Evolutionary conservation across 768 basidiomycete genomes (phyloP).

Genomic region (Leucocoprinus leucothites): DNA sequence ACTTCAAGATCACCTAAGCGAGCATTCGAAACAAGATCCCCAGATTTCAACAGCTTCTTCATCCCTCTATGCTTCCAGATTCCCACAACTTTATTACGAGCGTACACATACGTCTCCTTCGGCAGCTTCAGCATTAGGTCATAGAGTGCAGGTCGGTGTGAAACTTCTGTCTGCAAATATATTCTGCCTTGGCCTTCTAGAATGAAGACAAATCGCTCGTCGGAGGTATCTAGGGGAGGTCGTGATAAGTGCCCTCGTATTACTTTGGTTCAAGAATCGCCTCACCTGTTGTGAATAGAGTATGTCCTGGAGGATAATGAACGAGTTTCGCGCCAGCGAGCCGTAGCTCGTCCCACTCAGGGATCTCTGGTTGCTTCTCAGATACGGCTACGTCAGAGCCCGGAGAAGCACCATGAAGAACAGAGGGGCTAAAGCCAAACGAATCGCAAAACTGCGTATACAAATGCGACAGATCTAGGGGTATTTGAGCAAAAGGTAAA

Average conservation of each 20-base stretch:
- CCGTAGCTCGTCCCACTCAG: background rate
- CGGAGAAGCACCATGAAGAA: background rate
- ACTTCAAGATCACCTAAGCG: background rate
- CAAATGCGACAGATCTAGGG: background rate
- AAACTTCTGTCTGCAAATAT: background rate
- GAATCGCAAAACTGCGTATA: background rate
- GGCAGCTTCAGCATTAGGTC: constrained; percentile 5
- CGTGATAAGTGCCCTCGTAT: background rate
- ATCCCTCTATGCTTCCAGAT: background rate
- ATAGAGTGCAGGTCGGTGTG: background rate
- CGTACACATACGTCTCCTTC: background rate
- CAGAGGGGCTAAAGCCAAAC: background rate
- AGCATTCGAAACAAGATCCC: background rate
- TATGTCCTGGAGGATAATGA: constrained; percentile 8
- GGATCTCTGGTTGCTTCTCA: background rate
- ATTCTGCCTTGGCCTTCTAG: background rate
- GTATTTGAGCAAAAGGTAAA: background rate
- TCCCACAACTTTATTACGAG: background rate
- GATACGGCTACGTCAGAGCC: background rate
- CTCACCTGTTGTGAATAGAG: background rate
- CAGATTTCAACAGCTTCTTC: background rate
- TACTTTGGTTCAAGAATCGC: no score
- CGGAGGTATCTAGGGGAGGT: background rate
- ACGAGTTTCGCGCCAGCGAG: background rate
- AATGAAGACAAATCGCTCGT: background rate